Evolutionary conservation across 2,329 filamentous ascomycete genomes (phyloP).

Genomic region (Penicillium sp.): DNA sequence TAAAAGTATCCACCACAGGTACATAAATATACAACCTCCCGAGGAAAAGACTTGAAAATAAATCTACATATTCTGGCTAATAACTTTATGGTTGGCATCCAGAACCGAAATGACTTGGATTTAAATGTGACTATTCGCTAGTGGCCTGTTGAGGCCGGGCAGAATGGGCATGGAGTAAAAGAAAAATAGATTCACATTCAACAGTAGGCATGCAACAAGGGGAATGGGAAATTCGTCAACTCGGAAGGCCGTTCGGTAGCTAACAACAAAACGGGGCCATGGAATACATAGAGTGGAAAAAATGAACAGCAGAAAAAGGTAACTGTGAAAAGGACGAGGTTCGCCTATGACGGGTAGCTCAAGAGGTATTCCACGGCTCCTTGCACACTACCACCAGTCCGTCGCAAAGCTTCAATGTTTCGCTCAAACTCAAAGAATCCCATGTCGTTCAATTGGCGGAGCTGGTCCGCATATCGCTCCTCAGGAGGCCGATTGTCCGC

Average conservation of each 20-base stretch:
- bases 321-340: not conserved
- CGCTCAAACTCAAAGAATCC: constrained; percentile 96
- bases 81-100: too few relatives aligned
- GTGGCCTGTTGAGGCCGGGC: too few relatives aligned
- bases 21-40: too few relatives aligned
- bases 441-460: constrained; percentile 96
- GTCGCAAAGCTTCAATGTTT: constrained; percentile 83
- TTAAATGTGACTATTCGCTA: too few relatives aligned
- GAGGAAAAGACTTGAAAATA: too few relatives aligned
- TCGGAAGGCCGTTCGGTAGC: constrained; percentile 8
- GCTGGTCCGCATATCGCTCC: constrained; percentile 85
- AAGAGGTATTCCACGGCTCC: constrained; percentile 59
- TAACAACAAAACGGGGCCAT: constrained; percentile 9
- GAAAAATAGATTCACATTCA: not conserved
- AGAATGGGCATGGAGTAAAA: not conserved
- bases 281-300: constrained; percentile 4
- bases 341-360: constrained; percentile 32
- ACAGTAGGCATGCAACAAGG: constrained; percentile 4
- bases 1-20: too few relatives aligned
- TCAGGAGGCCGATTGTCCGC: constrained; percentile 84
- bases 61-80: too few relatives aligned
- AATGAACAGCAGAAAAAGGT: not conserved
- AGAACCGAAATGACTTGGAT: too few relatives aligned
- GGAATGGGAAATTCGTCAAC: constrained; percentile 10
- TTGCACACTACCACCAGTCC: constrained; percentile 90